Base-by-base conservation (phyloP, 2,329 filamentous ascomycete genomes). In the Xylariaceae sp. region DNA sequence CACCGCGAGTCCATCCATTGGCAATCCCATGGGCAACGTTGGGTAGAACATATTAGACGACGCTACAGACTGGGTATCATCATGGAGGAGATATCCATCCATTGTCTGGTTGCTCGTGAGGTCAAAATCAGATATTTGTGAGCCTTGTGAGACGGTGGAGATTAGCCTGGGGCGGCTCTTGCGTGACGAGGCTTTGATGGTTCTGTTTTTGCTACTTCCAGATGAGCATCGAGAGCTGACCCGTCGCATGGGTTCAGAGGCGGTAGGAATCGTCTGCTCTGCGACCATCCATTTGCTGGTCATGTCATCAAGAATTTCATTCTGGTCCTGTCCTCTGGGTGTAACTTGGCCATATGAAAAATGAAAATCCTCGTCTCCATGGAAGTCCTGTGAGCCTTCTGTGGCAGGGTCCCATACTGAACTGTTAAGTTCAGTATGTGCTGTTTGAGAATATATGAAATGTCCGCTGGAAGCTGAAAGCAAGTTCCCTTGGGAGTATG, bases 301-400 rank as follows among this genome's bases (percentile, higher is more conserved):
- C 55, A 74, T 67, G 53, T 76, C 73, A 67, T 80, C 77, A 63
- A 73, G 63, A 60, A 70, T 62, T 57, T 79, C 75, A 67, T 67
- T 63, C 53, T 75, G 73, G 63, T 76, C 73, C 70, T 77, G 64
- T 65, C 65, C 76, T 74, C 74, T 72, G 63, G 79, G 77, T 51
- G 78, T 80, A 65, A 75, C 76, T 58, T 81, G 77, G 66, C 77
- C 78, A 69, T 79, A 79, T 63, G 74, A 73, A 68, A 77, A 79
- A 63, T 76, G 68, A 69, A 73, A 79, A 51, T 82, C 79, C 72
- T 82, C 80, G 58, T 82, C 79, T 75, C 75, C 77, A 63, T 73
- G 74, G 68, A 81, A 80, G 77, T 79, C 80, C 76, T 82, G 80
- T 79, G 77, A 64, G 65, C 78, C 79, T 77, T 83, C 80, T 74